Percentiles rank a stretch among this genome's conserved stretches.
These are phyloP conservation scores for Phyllostachys edulis DNA, from an alignment of 176 grass and related monocot species.

Conservation along the genomic window DNA sequence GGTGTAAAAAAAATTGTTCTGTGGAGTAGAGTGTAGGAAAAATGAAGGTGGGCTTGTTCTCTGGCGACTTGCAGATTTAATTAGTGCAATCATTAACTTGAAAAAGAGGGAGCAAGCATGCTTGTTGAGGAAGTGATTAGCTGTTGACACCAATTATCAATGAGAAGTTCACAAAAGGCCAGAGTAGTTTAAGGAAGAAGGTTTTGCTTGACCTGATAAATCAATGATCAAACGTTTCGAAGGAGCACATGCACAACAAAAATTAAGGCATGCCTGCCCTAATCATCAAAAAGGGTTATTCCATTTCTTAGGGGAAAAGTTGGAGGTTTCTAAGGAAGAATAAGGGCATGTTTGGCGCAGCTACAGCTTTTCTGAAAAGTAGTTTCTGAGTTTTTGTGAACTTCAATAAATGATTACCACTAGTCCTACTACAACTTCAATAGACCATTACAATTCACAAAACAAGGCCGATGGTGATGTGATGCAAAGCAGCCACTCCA, in stretches of 20 bases:
- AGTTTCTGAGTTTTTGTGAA: too few relatives aligned
- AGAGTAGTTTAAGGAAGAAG: conserved; percentile 14
- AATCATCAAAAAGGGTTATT: conserved; percentile 9
- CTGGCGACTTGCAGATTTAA: not conserved
- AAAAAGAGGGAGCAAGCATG: conserved; percentile 20
- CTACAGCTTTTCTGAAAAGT: too few relatives aligned
- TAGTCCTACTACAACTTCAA: not conserved
- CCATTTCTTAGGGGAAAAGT: conserved; percentile 18
- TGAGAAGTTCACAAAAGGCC: conserved; percentile 1
- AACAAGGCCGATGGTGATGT: not conserved
- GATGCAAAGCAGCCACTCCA: conserved; percentile 16
- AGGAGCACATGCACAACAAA: not conserved
- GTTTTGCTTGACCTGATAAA: conserved; percentile 32
- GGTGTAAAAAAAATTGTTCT: not conserved
- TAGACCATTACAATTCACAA: not conserved
- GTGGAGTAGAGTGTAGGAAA: conserved; percentile 11
- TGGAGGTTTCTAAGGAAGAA: not conserved
- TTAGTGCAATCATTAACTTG: conserved; percentile 20
- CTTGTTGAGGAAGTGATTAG: conserved; percentile 47
- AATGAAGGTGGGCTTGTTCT: conserved; percentile 12
- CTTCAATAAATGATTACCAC: too few relatives aligned
- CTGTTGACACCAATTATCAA: conserved; percentile 18
- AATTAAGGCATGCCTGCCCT: not conserved
- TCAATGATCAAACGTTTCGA: not conserved
- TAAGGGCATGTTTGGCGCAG: not conserved